Conservation (phyloP, 2,329 filamentous ascomycete species). For the Capronia coronata region DNA sequence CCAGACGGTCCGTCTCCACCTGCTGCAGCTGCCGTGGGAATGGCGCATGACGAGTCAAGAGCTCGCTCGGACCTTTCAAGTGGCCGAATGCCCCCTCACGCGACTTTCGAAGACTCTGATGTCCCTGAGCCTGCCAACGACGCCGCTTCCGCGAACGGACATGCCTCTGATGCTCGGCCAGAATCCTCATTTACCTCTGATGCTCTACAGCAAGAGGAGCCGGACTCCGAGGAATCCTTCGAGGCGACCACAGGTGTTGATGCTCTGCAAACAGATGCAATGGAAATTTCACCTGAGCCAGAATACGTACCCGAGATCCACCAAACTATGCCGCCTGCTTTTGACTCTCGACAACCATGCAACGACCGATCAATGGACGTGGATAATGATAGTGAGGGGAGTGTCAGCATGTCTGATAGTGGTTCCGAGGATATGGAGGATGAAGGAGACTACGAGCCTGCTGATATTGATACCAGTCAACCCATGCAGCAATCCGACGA, state of each 20-base stretch:
- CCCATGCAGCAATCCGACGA: conserved; percentile 15
- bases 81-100: background rate
- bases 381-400: conserved; percentile 25
- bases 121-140: background rate
- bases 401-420: conserved; percentile 29
- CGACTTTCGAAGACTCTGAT: background rate
- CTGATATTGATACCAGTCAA: conserved; percentile 15
- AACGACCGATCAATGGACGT: conserved; percentile 16
- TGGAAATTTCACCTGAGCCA: conserved; percentile 23
- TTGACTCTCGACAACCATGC: conserved; percentile 1
- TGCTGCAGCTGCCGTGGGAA: background rate
- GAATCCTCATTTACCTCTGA: background rate
- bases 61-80: background rate
- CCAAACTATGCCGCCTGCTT: background rate
- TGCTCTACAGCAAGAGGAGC: background rate
- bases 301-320: conserved; percentile 9
- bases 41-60: background rate
- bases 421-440: conserved; percentile 40
- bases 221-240: background rate
- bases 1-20: background rate
- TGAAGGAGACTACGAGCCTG: conserved; percentile 23
- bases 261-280: conserved; percentile 16
- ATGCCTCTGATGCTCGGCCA: background rate
- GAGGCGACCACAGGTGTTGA: background rate
- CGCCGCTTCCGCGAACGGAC: background rate